A percentile compares a stretch with the other conserved stretches of the same genome.
phyloP scores from a whole-genome alignment of 148 eudicot genomes.

The Linanthus parryae region DNA sequence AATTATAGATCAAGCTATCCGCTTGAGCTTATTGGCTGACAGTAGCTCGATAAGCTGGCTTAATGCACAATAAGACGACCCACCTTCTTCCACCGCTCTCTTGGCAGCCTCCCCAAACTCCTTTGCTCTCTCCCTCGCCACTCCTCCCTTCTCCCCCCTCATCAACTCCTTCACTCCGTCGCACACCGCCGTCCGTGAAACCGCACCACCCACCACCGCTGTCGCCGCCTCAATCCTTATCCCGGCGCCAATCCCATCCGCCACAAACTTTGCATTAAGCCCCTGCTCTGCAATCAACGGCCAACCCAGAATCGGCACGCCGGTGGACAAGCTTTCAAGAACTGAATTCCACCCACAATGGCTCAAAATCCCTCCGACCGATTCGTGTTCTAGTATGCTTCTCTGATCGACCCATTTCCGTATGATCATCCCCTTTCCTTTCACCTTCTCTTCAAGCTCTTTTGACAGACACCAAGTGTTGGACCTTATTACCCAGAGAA shows the following conservation, averaged over 20 bases:
- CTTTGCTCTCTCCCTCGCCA: conserved; percentile 16
- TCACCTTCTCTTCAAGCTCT: conserved; percentile 19
- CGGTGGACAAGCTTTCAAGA: conserved; percentile 26
- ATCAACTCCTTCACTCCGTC: conserved; percentile 26
- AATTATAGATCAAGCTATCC: too few species aligned
- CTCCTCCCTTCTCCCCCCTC: conserved; percentile 17
- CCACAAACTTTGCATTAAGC: conserved; percentile 23
- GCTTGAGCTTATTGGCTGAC: too few species aligned
- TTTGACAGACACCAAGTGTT: conserved; percentile 14
- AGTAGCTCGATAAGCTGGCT: conserved; percentile 14
- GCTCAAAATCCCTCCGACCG: conserved; percentile 26
- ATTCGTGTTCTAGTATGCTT: conserved; percentile 14
- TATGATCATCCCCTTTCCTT: conserved; percentile 18
- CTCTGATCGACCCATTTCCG: conserved; percentile 28
- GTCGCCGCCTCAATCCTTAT: not conserved
- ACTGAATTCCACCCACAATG: conserved; percentile 32
- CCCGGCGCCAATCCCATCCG: conserved; percentile 19
- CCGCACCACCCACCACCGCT: not conserved
- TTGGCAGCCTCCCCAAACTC: conserved; percentile 13
- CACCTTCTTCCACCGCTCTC: conserved; percentile 17
- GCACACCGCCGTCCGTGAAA: conserved; percentile 5
- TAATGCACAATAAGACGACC: conserved; percentile 17
- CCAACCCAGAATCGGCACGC: conserved; percentile 27
- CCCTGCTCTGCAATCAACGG: conserved; percentile 29
- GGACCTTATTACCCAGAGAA: conserved; percentile 27